Base-by-base conservation (phyloP, 192 early-diverging fungal species). In the Entomortierella lignicola region DNA sequence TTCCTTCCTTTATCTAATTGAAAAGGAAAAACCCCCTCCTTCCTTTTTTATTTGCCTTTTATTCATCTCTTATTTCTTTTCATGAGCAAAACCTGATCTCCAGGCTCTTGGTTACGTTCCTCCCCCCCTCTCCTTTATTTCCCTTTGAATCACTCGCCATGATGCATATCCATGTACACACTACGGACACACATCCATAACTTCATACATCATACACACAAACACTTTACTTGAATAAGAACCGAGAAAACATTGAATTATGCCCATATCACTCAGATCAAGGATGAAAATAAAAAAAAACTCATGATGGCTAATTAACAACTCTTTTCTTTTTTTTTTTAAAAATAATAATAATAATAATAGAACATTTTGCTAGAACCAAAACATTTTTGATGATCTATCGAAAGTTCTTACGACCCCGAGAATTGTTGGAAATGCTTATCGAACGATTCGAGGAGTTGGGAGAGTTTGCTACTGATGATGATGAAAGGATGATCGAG, bases 321-420 rank as follows among this genome's bases (percentile, higher is more conserved):
- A 25, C 23, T 20, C 26, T 23, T 32, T 34, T 26, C 43, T 31
- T 12, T 51, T 53, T 67, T 55, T 59, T 69, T 61, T 60, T 70
- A n/a, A n/a, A n/a, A n/a, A n/a, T n/a, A n/a, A n/a, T n/a, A n/a
- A n/a, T n/a, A n/a, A n/a, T n/a, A n/a, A n/a, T n/a, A n/a, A n/a
- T n/a, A 79, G 75, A 79, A 29, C 67, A 79, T 59, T 70, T 70
- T 21, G 42, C 63, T 25, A 69, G 44, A 21, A 70, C 63, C n/a
- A 79, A 79, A 34, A 52, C 55, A 21, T 79, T 79, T 43, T 54
- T 79, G 56, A 65, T 70, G 61, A 79, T 79, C 26, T 79, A 79
- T 34, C 55, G 75, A 23, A 69, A 69, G 41, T 79, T 79, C 57
- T 63, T 79, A 18, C 66, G 68, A 61, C 75, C 75, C 56, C 75